Base-by-base conservation (phyloP, 306 rosid species). In the Sesbania bispinosa region DNA sequence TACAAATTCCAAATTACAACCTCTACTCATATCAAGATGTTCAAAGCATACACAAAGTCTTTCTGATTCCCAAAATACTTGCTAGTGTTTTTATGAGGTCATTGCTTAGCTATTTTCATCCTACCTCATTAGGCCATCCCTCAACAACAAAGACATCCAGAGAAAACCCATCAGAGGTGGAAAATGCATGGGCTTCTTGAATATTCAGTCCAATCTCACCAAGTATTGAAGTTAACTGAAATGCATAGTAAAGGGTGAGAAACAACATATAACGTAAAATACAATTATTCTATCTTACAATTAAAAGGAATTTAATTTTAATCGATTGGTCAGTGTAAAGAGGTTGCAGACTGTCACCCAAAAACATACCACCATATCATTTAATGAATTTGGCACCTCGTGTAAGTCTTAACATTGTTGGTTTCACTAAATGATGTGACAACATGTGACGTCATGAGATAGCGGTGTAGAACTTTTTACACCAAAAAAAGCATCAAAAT, bases 151-250 rank as follows among this genome's bases (percentile, higher is more conserved):
- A 95, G 77, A 92, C 99, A 85, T 95, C 99, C 80, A 95, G 81
- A 81, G 99, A 95, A 83, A 82, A 95, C 73, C 99, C 99, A 80
- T 95, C 99, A 21, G 74, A 83, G 50, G 99, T 91, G 41, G 99
- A 95, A 84, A 95, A 95, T 10, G 96, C 99, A 84, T 95, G 99
- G 71, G 99, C 99, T 88, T 95, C 99, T 86, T 88, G 96, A 83
- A 95, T 95, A 87, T 95, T 95, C 64, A 95, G 87, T 59, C 97
- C 97, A 74, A 92, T 71, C 72, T 95, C 99, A 78, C 93, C 90
- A 73, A 95, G 93, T 66, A 95, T 67, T 41, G 79, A 84, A 71
- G 99, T 95, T 82, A 95, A 85, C 99, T 95, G 96, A 71, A 59
- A 84, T 74, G 70, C 73, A 62, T 73, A 64, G 75, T 64, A 53